Conservation (phyloP, 129 eudicot species). For the Arctium lappa region DNA sequence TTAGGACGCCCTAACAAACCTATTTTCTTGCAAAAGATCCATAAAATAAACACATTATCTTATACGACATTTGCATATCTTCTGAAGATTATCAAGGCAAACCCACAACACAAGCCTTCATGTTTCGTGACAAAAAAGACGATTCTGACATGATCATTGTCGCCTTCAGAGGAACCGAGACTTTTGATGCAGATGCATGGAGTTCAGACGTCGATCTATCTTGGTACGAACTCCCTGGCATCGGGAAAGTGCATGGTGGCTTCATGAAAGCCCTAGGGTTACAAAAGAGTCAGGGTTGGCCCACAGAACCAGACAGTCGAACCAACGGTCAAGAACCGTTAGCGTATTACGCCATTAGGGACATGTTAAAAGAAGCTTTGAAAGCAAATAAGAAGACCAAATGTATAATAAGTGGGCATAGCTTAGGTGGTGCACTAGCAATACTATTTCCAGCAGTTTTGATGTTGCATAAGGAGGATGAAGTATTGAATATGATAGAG, state of each 20-base stretch:
- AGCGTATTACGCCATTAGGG: conserved; percentile 44
- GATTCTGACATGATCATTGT: conserved; percentile 36
- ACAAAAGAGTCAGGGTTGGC: conserved; percentile 27
- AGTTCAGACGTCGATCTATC: conserved; percentile 47
- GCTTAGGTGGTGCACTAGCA: conserved; percentile 59
- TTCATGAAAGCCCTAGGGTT: conserved; percentile 45
- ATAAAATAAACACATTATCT: neutral
- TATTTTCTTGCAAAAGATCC: neutral
- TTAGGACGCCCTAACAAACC: neutral
- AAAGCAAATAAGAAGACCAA: conserved; percentile 25
- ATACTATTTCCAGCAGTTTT: conserved; percentile 44
- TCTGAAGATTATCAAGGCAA: conserved; percentile 42
- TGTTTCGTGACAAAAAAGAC: conserved; percentile 26
- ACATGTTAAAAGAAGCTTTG: conserved; percentile 24
- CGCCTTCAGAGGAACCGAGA: conserved; percentile 61
- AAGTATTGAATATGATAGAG: conserved; percentile 37
- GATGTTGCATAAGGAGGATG: conserved; percentile 30
- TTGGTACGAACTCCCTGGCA: conserved; percentile 53
- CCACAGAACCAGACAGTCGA: conserved; percentile 14
- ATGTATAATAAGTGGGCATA: conserved; percentile 50
- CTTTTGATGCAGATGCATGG: conserved; percentile 58
- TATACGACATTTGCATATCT: neutral
- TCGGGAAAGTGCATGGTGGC: conserved; percentile 49
- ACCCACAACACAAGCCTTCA: conserved; percentile 51
- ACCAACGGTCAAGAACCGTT: conserved; percentile 9